These are phyloP conservation scores for Cordyceps farinosa DNA, from an alignment of 2,329 filamentous ascomycete genomes.

Conservation along the genomic window DNA sequence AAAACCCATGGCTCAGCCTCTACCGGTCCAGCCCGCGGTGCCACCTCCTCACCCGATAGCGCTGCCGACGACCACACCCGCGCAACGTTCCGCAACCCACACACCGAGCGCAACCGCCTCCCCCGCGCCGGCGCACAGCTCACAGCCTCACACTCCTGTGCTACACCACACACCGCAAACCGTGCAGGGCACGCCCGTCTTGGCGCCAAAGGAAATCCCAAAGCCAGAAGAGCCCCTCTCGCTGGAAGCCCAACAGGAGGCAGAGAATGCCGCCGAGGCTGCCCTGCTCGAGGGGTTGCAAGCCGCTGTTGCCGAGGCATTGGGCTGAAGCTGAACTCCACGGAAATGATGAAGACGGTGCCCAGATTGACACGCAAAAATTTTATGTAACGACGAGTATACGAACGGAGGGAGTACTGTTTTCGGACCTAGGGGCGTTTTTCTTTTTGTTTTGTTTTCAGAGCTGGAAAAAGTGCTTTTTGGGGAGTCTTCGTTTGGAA, in stretches of 20 bases:
- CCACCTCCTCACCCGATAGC: constrained; percentile 13
- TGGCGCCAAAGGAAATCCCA: constrained; percentile 21
- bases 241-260: constrained; percentile 23
- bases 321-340: constrained; percentile 7
- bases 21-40: not conserved
- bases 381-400: constrained; percentile 1
- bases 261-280: constrained; percentile 35
- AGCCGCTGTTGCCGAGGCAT: constrained; percentile 31
- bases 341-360: too few relatives aligned
- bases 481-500: not conserved
- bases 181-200: constrained; percentile 8
- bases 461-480: not conserved
- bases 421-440: constrained; percentile 1
- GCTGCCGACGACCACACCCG: constrained; percentile 9
- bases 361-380: not conserved
- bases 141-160: constrained; percentile 12
- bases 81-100: not conserved
- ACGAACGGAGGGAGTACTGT: not conserved
- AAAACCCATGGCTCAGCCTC: constrained; percentile 7
- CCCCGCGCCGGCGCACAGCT: constrained; percentile 5
- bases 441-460: not conserved
- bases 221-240: constrained; percentile 25
- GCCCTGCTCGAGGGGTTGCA: constrained; percentile 35
- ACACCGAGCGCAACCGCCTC: constrained; percentile 6
- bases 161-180: constrained; percentile 2